A percentile compares a stretch with the other conserved stretches of the same genome.
phyloP scores from a whole-genome alignment of 2,329 filamentous ascomycete species.

The Diaporthe nobilis region DNA sequence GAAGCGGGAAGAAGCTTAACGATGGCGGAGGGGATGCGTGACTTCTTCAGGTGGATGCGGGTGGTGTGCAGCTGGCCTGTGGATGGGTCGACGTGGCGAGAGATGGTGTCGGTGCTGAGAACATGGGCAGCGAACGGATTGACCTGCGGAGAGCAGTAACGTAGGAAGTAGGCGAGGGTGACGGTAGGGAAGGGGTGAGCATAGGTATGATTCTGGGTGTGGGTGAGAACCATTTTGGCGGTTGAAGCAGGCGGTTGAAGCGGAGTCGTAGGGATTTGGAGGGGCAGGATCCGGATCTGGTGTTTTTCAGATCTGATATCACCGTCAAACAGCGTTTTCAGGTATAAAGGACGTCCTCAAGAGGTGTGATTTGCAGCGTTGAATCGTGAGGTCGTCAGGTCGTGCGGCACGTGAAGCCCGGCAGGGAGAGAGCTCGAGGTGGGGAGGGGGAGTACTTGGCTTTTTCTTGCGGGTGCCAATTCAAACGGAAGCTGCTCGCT shows the following conservation, averaged over 20 bases:
- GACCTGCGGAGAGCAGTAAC: slow-evolving; percentile 78
- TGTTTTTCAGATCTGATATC: slow-evolving; percentile 18
- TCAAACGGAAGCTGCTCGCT: slow-evolving; percentile 33
- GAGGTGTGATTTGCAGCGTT: neutral
- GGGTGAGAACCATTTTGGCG: slow-evolving; percentile 72
- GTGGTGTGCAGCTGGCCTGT: slow-evolving; percentile 84
- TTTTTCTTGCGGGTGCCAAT: slow-evolving; percentile 17
- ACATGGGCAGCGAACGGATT: slow-evolving; percentile 89
- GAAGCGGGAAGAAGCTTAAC: slow-evolving; percentile 82
- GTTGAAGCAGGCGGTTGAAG: slow-evolving; percentile 36
- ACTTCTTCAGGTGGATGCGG: slow-evolving; percentile 86
- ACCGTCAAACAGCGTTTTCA: slow-evolving; percentile 9
- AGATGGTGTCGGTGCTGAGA: slow-evolving; percentile 86
- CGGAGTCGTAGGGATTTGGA: neutral
- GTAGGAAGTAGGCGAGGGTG: slow-evolving; percentile 89
- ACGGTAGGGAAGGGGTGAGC: slow-evolving; percentile 87
- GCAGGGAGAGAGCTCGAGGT: slow-evolving; percentile 1
- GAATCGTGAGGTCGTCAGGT: slow-evolving; percentile 11
- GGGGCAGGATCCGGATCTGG: neutral
- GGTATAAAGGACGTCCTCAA: neutral
- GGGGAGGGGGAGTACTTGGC: neutral
- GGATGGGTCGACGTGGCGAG: slow-evolving; percentile 78
- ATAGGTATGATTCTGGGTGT: slow-evolving; percentile 79
- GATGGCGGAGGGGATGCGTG: slow-evolving; percentile 80
- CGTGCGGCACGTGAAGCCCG: slow-evolving; percentile 20